A percentile compares a stretch with the other conserved stretches of the same genome.
phyloP scores from a whole-genome alignment of 495 filamentous ascomycete genomes.

The Cairneyella variabilis region DNA sequence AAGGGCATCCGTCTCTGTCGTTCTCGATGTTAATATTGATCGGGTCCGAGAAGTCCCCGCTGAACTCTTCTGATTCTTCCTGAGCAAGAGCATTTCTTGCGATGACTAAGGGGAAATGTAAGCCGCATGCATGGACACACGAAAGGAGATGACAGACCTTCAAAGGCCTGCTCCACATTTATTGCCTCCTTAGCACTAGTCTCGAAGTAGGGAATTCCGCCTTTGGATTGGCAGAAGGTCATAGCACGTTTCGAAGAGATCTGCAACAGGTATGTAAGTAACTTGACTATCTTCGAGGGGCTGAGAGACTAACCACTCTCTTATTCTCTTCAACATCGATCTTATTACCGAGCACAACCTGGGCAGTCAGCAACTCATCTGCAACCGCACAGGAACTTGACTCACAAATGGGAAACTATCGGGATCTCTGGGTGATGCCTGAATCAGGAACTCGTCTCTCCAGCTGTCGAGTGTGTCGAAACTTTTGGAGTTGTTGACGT shows the following conservation, averaged over 20 bases:
- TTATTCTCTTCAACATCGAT: conserved; percentile 97
- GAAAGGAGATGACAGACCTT: conserved; percentile 54
- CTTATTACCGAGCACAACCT: conserved; percentile 97
- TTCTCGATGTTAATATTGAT: conserved; percentile 96
- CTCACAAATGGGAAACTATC: conserved; percentile 97
- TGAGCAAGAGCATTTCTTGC: conserved; percentile 91
- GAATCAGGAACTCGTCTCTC: conserved; percentile 97
- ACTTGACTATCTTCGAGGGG: background rate
- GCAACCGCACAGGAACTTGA: no score
- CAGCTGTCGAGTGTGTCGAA: conserved; percentile 98
- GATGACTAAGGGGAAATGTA: conserved; percentile 69
- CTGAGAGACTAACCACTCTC: conserved; percentile 61
- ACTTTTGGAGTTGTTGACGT: conserved; percentile 98
- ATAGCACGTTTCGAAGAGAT: conserved; percentile 93
- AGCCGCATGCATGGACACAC: background rate
- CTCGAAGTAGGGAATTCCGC: conserved; percentile 97
- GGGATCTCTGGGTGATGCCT: conserved; percentile 92
- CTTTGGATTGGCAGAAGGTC: conserved; percentile 97
- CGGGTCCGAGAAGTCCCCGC: conserved; percentile 91
- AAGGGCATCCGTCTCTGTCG: conserved; percentile 87
- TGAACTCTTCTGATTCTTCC: conserved; percentile 91
- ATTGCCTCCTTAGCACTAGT: conserved; percentile 98
- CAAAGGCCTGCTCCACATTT: conserved; percentile 98
- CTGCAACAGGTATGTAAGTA: conserved; percentile 33
- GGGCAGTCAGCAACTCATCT: no score